Conservation (phyloP, 2,329 filamentous ascomycete species). For the Ceratocystis harringtonii region DNA sequence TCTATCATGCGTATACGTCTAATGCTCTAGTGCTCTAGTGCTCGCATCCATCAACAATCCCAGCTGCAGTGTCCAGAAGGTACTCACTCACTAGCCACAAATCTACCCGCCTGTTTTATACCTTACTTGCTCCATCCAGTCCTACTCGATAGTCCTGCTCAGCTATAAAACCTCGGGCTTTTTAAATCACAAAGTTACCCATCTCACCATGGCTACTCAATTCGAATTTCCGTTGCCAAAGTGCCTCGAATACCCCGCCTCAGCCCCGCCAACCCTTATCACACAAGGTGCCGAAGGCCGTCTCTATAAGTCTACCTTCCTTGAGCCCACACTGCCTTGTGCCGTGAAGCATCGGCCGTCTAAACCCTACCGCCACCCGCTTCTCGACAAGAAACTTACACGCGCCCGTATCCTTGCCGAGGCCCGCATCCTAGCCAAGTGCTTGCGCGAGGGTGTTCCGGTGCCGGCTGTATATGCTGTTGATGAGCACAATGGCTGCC, state of each 20-base stretch:
- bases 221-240: slow-evolving; percentile 39
- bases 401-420: slow-evolving; percentile 78
- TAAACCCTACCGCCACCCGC: slow-evolving; percentile 84
- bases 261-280: slow-evolving; percentile 51
- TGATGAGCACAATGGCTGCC: slow-evolving; percentile 51
- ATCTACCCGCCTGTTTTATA: neutral
- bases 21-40: neutral
- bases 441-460: slow-evolving; percentile 59
- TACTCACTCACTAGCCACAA: neutral
- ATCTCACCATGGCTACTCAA: slow-evolving; percentile 4
- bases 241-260: slow-evolving; percentile 47
- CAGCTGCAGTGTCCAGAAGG: neutral
- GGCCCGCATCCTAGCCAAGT: slow-evolving; percentile 68
- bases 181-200: neutral
- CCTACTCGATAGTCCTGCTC: neutral
- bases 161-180: neutral
- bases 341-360: slow-evolving; percentile 83
- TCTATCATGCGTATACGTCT: neutral
- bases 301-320: slow-evolving; percentile 74
- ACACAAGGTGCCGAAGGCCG: slow-evolving; percentile 93
- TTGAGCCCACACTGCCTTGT: slow-evolving; percentile 49
- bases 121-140: neutral
- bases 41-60: neutral
- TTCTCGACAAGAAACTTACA: slow-evolving; percentile 75
- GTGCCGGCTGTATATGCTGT: slow-evolving; percentile 69